A percentile compares a stretch with the other conserved stretches of the same genome.
Evolutionary conservation across 2,329 filamentous ascomycete genomes (phyloP).

Genomic region (Cercospora sp.): DNA sequence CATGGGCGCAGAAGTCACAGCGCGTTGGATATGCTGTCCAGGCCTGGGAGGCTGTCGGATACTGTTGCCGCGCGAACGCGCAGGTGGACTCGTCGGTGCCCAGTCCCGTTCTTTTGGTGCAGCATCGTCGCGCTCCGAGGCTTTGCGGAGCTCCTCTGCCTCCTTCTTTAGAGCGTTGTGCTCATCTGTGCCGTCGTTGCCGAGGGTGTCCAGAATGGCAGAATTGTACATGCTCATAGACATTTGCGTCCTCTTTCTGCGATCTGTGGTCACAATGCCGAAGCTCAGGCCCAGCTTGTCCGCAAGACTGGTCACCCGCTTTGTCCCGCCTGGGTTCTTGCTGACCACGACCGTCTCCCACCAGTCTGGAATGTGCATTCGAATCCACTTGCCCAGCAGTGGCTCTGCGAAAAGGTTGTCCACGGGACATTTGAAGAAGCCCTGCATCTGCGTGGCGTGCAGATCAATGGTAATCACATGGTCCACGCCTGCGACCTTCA

Average conservation of each 20-base stretch:
- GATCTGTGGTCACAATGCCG: slow-evolving; percentile 88
- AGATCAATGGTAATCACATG: slow-evolving; percentile 97
- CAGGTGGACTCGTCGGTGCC: slow-evolving; percentile 24
- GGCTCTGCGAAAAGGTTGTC: slow-evolving; percentile 97
- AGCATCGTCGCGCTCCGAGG: slow-evolving; percentile 14
- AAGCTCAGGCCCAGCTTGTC: slow-evolving; percentile 97
- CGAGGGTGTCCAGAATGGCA: slow-evolving; percentile 63
- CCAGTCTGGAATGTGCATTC: slow-evolving; percentile 84
- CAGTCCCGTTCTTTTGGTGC: slow-evolving; percentile 34
- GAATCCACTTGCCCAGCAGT: slow-evolving; percentile 92
- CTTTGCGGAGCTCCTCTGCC: slow-evolving; percentile 24
- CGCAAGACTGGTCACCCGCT: slow-evolving; percentile 91
- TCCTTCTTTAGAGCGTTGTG: slow-evolving; percentile 24
- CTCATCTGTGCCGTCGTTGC: slow-evolving; percentile 47
- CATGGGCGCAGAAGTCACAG: slow-evolving; percentile 23
- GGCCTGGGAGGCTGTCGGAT: slow-evolving; percentile 16
- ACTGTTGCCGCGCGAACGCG: slow-evolving; percentile 23
- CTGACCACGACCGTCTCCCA: slow-evolving; percentile 91
- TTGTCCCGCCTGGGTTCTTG: slow-evolving; percentile 96
- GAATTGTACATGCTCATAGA: slow-evolving; percentile 70
- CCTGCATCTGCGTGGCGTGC: slow-evolving; percentile 94
- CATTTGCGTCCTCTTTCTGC: slow-evolving; percentile 51
- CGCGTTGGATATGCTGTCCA: slow-evolving; percentile 20
- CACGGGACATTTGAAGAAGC: slow-evolving; percentile 96
- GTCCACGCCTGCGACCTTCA: slow-evolving; percentile 90